These are phyloP conservation scores for Mikania micrantha DNA, from an alignment of 129 eudicot genomes.

Conservation along the genomic window DNA sequence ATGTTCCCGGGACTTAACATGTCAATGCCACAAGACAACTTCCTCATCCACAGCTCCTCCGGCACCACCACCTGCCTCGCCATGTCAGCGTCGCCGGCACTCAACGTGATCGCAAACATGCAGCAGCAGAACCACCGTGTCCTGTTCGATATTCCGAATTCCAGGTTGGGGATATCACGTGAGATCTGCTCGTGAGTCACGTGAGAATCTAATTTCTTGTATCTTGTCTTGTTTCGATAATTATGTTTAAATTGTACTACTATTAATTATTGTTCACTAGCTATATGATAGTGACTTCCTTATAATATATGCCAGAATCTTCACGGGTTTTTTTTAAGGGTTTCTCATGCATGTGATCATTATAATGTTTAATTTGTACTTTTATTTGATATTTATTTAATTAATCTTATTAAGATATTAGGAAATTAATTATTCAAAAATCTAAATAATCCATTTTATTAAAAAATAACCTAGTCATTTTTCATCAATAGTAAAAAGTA, in stretches of 20 bases:
- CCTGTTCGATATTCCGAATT: constrained; percentile 63
- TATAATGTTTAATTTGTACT: too few relatives aligned
- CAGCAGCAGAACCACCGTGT: constrained; percentile 94
- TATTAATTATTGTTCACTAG: constrained; percentile 12
- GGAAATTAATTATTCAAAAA: too few relatives aligned
- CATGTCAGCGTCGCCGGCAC: constrained; percentile 81
- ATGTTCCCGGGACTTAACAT: constrained; percentile 79
- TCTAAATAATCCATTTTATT: too few relatives aligned
- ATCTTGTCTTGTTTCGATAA: not conserved
- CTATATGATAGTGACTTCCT: constrained; percentile 12
- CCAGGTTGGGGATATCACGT: constrained; percentile 81
- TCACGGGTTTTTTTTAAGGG: not conserved
- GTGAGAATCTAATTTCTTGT: constrained; percentile 5
- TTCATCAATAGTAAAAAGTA: too few relatives aligned
- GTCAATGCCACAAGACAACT: constrained; percentile 78
- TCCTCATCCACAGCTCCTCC: constrained; percentile 68
- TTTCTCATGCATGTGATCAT: not conserved
- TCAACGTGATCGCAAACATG: constrained; percentile 86
- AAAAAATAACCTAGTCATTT: too few relatives aligned
- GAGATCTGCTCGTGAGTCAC: constrained; percentile 48
- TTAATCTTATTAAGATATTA: too few relatives aligned
- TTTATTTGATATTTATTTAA: not conserved
- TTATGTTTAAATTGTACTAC: constrained; percentile 16
- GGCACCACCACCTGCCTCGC: constrained; percentile 74
- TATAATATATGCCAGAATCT: not conserved